phyloP scores from a whole-genome alignment of 257 asterid genomes.

The Rauvolfia tetraphylla region DNA sequence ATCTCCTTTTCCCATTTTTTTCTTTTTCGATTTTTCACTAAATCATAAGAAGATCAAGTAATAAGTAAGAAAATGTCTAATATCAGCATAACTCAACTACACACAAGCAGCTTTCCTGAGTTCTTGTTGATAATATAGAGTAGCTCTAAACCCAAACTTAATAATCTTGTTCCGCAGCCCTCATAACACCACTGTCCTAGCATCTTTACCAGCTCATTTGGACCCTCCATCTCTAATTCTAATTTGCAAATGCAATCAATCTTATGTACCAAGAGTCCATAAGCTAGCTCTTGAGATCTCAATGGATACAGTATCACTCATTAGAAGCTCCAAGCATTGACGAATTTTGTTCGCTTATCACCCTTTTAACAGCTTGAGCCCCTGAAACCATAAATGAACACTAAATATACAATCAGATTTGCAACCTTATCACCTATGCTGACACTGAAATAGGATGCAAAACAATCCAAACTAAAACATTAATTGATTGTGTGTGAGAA shows the following conservation, averaged over 20 bases:
- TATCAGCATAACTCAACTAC: not conserved
- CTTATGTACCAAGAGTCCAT: not conserved
- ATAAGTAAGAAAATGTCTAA: not conserved
- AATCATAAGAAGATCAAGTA: not conserved
- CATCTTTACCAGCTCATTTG: not conserved
- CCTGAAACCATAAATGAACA: not conserved
- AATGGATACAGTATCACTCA: too few species aligned
- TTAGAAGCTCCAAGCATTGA: not conserved
- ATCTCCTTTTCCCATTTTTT: not conserved
- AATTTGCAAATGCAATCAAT: not conserved
- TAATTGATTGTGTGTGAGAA: not conserved
- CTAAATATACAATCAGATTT: not conserved
- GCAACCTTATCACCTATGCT: not conserved
- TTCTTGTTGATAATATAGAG: not conserved
- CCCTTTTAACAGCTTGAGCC: not conserved
- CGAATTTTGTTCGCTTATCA: not conserved
- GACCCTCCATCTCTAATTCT: not conserved
- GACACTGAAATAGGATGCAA: not conserved
- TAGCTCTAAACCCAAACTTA: too few species aligned
- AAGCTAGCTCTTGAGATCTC: not conserved
- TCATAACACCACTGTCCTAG: not conserved
- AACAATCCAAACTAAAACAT: not conserved
- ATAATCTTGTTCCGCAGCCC: not conserved
- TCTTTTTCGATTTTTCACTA: not conserved
- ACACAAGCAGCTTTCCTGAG: not conserved